phyloP scores from a whole-genome alignment of 768 basidiomycete genomes.

The Sarcomyxa edulis region DNA sequence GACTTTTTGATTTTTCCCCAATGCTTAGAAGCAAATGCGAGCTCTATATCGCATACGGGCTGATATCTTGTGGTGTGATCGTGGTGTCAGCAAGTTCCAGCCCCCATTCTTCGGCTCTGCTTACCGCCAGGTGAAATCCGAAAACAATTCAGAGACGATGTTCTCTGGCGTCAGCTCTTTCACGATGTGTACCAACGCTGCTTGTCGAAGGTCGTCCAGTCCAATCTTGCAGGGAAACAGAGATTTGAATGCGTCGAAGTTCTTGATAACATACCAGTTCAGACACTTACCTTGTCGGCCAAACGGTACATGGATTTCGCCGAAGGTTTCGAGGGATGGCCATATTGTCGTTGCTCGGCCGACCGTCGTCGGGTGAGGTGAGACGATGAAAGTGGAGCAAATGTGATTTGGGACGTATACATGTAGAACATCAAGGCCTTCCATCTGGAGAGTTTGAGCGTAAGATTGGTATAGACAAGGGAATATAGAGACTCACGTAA shows the following conservation, averaged over 20 bases:
- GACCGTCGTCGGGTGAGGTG: neutral
- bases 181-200: conserved; percentile 1
- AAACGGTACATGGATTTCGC: conserved; percentile 9
- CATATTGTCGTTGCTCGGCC: neutral
- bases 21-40: neutral
- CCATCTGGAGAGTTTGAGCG: conserved; percentile 6
- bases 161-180: conserved; percentile 3
- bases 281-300: conserved; percentile 7
- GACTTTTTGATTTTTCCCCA: conserved; percentile 5
- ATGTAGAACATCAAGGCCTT: conserved; percentile 10
- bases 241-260: too few relatives aligned
- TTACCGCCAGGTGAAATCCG: conserved; percentile 2
- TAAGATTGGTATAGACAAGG: neutral
- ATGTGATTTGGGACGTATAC: conserved; percentile 6
- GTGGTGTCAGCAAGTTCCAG: too few relatives aligned
- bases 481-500: conserved; percentile 5
- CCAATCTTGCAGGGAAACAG: conserved; percentile 4
- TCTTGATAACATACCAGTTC: too few relatives aligned
- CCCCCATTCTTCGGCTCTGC: too few relatives aligned
- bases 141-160: conserved; percentile 4
- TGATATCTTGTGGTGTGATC: too few relatives aligned
- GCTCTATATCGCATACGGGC: neutral
- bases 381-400: conserved; percentile 3
- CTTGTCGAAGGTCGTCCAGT: neutral
- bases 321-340: conserved; percentile 5